Base-by-base conservation (phyloP, 2,329 filamentous ascomycete species). In the Fusarium fujikuroi region DNA sequence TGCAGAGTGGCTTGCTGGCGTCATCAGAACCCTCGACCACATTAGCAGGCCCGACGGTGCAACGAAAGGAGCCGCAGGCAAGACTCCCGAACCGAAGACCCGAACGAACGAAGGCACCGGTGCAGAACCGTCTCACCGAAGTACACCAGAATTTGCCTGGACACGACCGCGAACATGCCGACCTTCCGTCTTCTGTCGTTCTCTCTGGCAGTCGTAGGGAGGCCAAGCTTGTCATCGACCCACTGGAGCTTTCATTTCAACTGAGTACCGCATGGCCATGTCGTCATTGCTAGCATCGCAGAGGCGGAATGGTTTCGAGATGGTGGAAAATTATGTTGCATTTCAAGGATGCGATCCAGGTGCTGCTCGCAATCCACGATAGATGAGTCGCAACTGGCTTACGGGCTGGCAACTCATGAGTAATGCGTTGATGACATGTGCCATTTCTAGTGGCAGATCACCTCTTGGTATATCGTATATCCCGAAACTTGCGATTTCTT, bases 131-230 rank as follows among this genome's bases (percentile, higher is more conserved):
- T 32, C 4, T 32, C 12, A 2, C 30, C 28, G 96, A 99, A 81
- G 95, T 98, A n/a, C 85, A 99, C 43, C 99, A 98, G 84, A 96
- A 99, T 80, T 89, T 99, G 73, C 88, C 99, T 19, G 95, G 95
- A 12, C 92, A 98, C 79, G 96, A 99, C 80, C 91, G 95, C 61
- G 95, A 99, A 76, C 95, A 98, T 79, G 12, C 11, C 30, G 30
- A 32, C 30, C 4, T 32, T 32, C 30, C 11, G 5, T 5, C 12
- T 28, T 6, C 25, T 7, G 8, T 28, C 7, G 1, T 28, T 28
- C 4, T 32, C 37, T 40, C 19, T 15, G 21, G 21, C 39, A 14
- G 39, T n/a, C 4, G 8, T n/a, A 1, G 12, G 21, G 21, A n/a
- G 7, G 10, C 39, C 7, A 40, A 9, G 4, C 39, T 40, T 0